phyloP scores from a whole-genome alignment of 257 asterid species.

The Leptodermis oblonga region DNA sequence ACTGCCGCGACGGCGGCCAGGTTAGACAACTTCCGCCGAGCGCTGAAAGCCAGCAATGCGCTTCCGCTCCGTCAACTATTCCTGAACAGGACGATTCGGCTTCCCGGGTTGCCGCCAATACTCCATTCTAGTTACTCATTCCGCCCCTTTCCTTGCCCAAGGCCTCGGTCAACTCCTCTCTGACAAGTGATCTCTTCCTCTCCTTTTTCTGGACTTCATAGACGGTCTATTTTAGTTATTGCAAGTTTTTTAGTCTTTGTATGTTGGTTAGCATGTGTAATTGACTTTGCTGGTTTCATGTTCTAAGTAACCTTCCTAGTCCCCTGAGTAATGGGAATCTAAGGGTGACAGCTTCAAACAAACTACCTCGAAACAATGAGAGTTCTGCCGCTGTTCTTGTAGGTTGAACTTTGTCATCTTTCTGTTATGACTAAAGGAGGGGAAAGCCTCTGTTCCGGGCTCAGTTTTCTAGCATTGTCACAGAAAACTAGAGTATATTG shows the following conservation, averaged over 20 bases:
- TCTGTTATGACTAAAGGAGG: neutral
- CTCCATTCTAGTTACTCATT: conserved; percentile 69
- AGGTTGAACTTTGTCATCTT: neutral
- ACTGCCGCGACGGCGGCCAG: neutral
- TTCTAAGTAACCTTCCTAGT: no score
- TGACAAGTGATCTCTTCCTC: conserved; percentile 53
- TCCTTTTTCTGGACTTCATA: no score
- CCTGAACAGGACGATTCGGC: conserved; percentile 39
- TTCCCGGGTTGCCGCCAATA: conserved; percentile 71
- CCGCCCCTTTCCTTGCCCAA: conserved; percentile 84
- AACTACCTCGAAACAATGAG: neutral
- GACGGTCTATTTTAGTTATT: no score
- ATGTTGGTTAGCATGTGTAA: neutral
- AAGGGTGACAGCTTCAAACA: neutral
- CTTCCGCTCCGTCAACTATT: conserved; percentile 25
- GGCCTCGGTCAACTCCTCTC: conserved; percentile 77
- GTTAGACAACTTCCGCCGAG: neutral
- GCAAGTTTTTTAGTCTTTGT: neutral
- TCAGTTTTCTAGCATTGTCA: no score
- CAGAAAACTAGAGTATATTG: neutral
- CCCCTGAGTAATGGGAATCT: no score
- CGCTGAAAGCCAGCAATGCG: conserved; percentile 14
- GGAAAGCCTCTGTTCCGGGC: neutral
- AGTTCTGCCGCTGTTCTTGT: neutral
- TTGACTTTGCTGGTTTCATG: neutral